These are phyloP conservation scores for Cupressus sempervirens DNA, from an alignment of 75 land plant genomes.

Conservation along the genomic window DNA sequence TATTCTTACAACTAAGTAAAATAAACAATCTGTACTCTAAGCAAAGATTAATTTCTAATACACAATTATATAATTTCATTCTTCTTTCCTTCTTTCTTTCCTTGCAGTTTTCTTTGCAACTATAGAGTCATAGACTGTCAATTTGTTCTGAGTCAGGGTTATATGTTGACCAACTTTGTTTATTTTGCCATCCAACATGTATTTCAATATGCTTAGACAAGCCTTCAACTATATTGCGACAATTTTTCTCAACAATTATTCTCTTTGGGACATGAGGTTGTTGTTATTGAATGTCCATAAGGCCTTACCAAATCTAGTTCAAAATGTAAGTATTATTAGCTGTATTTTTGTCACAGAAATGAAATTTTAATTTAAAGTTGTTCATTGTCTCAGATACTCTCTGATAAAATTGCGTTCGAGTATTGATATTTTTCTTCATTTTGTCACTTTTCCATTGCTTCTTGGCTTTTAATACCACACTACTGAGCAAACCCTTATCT, in stretches of 20 bases:
- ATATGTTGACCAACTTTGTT: not conserved
- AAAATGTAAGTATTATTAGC: not conserved
- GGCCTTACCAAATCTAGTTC: not conserved
- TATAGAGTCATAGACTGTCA: not conserved
- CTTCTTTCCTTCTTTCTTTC: not conserved
- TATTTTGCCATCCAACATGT: not conserved
- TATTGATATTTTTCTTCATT: not conserved
- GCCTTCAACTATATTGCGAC: not conserved
- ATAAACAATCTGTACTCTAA: too few species aligned
- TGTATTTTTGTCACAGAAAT: not conserved
- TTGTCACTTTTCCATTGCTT: not conserved
- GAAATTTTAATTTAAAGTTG: not conserved
- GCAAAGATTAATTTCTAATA: not conserved
- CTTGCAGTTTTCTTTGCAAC: not conserved
- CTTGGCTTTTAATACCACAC: not conserved
- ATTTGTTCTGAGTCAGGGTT: not conserved
- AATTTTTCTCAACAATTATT: not conserved
- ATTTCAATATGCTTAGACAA: not conserved
- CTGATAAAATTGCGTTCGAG: not conserved
- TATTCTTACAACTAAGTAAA: too few species aligned
- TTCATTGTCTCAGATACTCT: not conserved
- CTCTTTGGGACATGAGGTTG: not conserved
- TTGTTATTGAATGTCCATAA: not conserved
- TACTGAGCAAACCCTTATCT: not conserved
- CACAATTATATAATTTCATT: too few species aligned